A percentile compares a stretch with the other conserved stretches of the same genome.
phyloP scores from a whole-genome alignment of 371 early-diverging fungal genomes.

The Circinella minor region DNA sequence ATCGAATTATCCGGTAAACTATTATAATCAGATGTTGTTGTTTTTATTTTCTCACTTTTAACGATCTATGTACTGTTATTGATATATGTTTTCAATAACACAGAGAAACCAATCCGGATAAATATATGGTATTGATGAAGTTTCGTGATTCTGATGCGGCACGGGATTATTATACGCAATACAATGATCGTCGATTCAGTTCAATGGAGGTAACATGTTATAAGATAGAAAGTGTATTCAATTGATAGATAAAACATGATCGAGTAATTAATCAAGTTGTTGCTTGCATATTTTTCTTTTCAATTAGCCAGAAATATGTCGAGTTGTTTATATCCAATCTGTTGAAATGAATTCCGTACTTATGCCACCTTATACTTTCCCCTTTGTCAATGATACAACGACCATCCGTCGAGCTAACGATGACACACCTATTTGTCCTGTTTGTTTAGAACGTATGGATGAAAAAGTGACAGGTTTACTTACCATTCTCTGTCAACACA shows the following conservation, averaged over 20 bases:
- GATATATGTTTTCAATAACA: too few species aligned
- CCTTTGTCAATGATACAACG: conserved; percentile 47
- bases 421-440: conserved; percentile 89
- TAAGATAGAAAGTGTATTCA: background rate
- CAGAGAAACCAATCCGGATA: conserved; percentile 75
- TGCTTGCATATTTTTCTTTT: too few species aligned
- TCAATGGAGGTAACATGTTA: conserved; percentile 66
- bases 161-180: conserved; percentile 69
- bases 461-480: conserved; percentile 80
- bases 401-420: conserved; percentile 17
- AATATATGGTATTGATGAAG: conserved; percentile 81
- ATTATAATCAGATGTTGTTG: too few species aligned
- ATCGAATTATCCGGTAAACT: conserved; percentile 68
- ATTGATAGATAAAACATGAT: background rate
- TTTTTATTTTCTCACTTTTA: too few species aligned
- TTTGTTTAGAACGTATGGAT: conserved; percentile 94
- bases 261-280: too few species aligned
- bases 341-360: conserved; percentile 57
- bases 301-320: conserved; percentile 66
- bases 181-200: conserved; percentile 79
- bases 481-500: conserved; percentile 93
- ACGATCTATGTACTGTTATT: background rate
- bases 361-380: conserved; percentile 63
- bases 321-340: conserved; percentile 75
- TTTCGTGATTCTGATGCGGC: conserved; percentile 67